phyloP scores from a whole-genome alignment of 169 alveolate species.

The Neospora caninum region DNA sequence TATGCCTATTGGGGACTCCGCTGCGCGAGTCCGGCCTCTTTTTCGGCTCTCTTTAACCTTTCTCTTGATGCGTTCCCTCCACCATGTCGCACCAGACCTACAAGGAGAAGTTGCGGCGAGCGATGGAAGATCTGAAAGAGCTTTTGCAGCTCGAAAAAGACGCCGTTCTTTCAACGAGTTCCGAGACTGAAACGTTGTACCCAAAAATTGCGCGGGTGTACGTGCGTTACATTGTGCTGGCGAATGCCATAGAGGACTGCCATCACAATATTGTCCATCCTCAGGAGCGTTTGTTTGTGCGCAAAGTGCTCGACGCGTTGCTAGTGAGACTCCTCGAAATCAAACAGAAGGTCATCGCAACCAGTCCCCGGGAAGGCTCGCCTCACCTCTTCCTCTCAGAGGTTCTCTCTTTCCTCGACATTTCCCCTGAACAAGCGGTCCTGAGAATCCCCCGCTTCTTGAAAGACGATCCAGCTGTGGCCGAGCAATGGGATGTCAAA shows the following conservation, averaged over 20 bases:
- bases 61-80: not conserved
- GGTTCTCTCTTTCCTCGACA: constrained; percentile 86
- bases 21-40: too few species aligned
- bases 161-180: constrained; percentile 7
- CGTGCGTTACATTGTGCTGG: constrained; percentile 86
- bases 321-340: constrained; percentile 85
- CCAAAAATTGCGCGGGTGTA: constrained; percentile 69
- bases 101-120: constrained; percentile 81
- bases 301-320: constrained; percentile 83
- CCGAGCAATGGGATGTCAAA: constrained; percentile 64
- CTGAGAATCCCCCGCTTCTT: constrained; percentile 89
- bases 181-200: not conserved
- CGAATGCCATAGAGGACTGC: constrained; percentile 87
- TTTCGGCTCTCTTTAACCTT: not conserved
- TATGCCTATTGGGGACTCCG: too few species aligned
- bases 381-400: constrained; percentile 87
- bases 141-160: constrained; percentile 84
- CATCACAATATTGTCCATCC: constrained; percentile 92
- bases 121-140: constrained; percentile 88
- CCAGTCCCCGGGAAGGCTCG: constrained; percentile 83
- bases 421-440: constrained; percentile 85
- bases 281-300: constrained; percentile 84
- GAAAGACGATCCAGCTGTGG: constrained; percentile 84
- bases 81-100: constrained; percentile 55
- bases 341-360: constrained; percentile 78